phyloP scores from a whole-genome alignment of 2,329 filamentous ascomycete species.

The Dothistroma pini region DNA sequence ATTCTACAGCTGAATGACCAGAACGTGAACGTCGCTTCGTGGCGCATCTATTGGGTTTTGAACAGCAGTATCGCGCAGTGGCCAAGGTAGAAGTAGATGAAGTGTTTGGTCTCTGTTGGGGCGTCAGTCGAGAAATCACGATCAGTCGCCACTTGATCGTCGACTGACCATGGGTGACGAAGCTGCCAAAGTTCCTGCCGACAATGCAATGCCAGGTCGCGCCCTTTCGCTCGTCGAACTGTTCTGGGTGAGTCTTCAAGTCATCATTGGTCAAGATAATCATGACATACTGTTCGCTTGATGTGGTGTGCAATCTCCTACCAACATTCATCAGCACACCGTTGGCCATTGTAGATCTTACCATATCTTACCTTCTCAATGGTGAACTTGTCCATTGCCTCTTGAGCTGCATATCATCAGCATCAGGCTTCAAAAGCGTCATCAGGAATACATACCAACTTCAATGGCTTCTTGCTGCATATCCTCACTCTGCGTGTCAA shows the following conservation, averaged over 20 bases:
- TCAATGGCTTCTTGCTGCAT: conserved; percentile 96
- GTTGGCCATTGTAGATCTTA: conserved; percentile 4
- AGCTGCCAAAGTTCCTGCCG: conserved; percentile 97
- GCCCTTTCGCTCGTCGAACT: conserved; percentile 97
- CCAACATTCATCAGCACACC: not conserved
- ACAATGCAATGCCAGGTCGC: conserved; percentile 99
- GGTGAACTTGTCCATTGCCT: conserved; percentile 68
- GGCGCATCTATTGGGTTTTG: conserved; percentile 78
- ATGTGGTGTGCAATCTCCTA: conserved; percentile 95
- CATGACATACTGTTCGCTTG: conserved; percentile 71
- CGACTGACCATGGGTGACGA: conserved; percentile 86
- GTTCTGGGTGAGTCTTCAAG: conserved; percentile 5
- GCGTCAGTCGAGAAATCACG: conserved; percentile 19
- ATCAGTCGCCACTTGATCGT: not conserved
- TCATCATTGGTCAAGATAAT: not conserved
- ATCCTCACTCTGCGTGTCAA: conserved; percentile 70
- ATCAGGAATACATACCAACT: conserved; percentile 66
- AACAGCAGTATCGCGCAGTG: conserved; percentile 98
- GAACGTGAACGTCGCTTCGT: not conserved
- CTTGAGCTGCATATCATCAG: conserved; percentile 52
- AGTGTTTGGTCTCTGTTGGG: conserved; percentile 88
- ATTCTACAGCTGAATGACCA: not conserved
- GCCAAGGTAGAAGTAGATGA: conserved; percentile 99
- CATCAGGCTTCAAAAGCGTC: not conserved
- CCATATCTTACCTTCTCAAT: conserved; percentile 63